Evolutionary conservation across 164 flowering plant species (phyloP), one percentile per base, ranked within the genome.

Genomic region (Piper betle): DNA sequence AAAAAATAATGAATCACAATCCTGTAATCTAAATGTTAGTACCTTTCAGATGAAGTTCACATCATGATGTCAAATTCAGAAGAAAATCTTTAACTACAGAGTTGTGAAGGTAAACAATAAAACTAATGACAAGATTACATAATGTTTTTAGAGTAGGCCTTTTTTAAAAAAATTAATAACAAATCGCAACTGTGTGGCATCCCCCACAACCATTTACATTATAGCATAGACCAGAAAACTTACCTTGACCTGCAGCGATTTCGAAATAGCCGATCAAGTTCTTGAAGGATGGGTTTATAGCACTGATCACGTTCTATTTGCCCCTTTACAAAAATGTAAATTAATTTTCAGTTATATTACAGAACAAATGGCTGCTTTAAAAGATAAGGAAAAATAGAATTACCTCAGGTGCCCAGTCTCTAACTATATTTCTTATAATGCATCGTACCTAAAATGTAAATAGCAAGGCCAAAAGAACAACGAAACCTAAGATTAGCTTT

Each of bases 351-450:
- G 39, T 53, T 17, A 52, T 18, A 40, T 11, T 7, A 13, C 33
- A 55, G 16, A 4, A 33, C 12, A 55, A 5, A 25, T 2, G 25
- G 16, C 4, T 17, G 58, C 37, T 20, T 8, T 18, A 20, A 39
- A 61, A 63, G 19, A 50, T 17, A 58, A 43, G 37, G 37, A 55
- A 39, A 64, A 42, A 10, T 55, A 11, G 50, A 64, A 63, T 37
- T 85, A 94, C 99, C 97, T 94, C 99, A 52, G 72, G 72, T 52
- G 96, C 89, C 99, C 97, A 94, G 69, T 94, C 99, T 72, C 99
- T 80, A 39, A 88, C 97, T 52, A 94, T 85, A 66, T 85, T 94
- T 72, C 99, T 81, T 71, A 94, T 73, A 41, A 91, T 82, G 77
- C 99, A 94, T 20, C 95, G 88, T 56, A 94, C 99, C 99, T 91